A percentile compares a stretch with the other conserved stretches of the same genome.
Evolutionary conservation across 2,329 filamentous ascomycete genomes (phyloP).

Genomic region (Coleophoma eucalyptorum): DNA sequence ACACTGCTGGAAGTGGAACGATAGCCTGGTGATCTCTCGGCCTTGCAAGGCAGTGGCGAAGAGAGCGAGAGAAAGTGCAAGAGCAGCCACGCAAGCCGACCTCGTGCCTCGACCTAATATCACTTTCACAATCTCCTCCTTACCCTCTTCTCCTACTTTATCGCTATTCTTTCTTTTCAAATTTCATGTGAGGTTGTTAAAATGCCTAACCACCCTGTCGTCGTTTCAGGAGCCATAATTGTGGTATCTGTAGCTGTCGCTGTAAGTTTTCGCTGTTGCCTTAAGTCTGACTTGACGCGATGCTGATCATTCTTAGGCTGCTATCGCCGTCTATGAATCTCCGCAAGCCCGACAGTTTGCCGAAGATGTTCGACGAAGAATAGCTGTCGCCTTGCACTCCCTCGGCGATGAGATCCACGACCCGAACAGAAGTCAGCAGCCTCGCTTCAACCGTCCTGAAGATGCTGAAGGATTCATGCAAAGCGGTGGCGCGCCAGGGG

Average conservation of each 20-base stretch:
- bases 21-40: constrained; percentile 10
- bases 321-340: constrained; percentile 52
- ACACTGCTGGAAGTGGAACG: constrained; percentile 5
- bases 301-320: constrained; percentile 19
- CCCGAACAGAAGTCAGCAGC: constrained; percentile 29
- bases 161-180: not conserved
- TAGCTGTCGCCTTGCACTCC: constrained; percentile 55
- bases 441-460: constrained; percentile 61
- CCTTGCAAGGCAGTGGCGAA: constrained; percentile 7
- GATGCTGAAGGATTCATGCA: constrained; percentile 61
- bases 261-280: constrained; percentile 15
- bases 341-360: constrained; percentile 60
- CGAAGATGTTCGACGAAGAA: constrained; percentile 56
- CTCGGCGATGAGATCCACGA: constrained; percentile 53
- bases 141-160: not conserved
- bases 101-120: constrained; percentile 3
- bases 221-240: constrained; percentile 27
- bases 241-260: constrained; percentile 26
- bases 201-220: constrained; percentile 26
- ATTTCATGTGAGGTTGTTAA: constrained; percentile 7
- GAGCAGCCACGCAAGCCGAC: constrained; percentile 6
- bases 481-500: constrained; percentile 39
- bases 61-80: not conserved
- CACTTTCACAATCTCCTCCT: not conserved
- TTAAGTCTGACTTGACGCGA: not conserved